Percentiles rank a stretch among this genome's conserved stretches.
These are phyloP conservation scores for Claviceps maximensis DNA, from an alignment of 2,329 filamentous ascomycete genomes.

Conservation along the genomic window DNA sequence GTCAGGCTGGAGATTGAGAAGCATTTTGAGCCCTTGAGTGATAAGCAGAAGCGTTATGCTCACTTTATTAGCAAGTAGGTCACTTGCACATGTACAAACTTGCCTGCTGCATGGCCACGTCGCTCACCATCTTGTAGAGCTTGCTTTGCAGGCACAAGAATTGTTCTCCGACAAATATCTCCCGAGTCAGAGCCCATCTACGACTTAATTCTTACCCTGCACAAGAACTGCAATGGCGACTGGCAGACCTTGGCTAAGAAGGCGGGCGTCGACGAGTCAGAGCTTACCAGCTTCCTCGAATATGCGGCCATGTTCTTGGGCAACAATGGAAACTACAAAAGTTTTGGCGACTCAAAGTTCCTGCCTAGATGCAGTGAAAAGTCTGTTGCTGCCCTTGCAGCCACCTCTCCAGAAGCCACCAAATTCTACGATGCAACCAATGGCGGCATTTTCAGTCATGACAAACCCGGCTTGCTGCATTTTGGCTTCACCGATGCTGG, in stretches of 20 bases:
- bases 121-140: slow-evolving; percentile 36
- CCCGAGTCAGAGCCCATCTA: slow-evolving; percentile 72
- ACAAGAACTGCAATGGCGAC: slow-evolving; percentile 53
- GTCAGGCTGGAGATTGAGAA: slow-evolving; percentile 83
- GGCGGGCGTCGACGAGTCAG: slow-evolving; percentile 48
- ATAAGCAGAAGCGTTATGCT: slow-evolving; percentile 77
- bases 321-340: slow-evolving; percentile 77
- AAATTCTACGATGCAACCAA: slow-evolving; percentile 54
- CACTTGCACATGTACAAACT: neutral
- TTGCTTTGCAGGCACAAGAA: slow-evolving; percentile 61
- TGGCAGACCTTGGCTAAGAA: slow-evolving; percentile 56
- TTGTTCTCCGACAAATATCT: slow-evolving; percentile 69
- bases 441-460: slow-evolving; percentile 58
- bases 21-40: slow-evolving; percentile 69
- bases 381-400: slow-evolving; percentile 51
- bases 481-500: slow-evolving; percentile 62
- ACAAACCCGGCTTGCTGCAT: slow-evolving; percentile 53
- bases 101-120: neutral
- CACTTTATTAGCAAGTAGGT: slow-evolving; percentile 72
- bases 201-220: slow-evolving; percentile 63
- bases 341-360: slow-evolving; percentile 76
- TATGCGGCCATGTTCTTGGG: slow-evolving; percentile 69
- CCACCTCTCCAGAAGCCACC: slow-evolving; percentile 45
- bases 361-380: slow-evolving; percentile 56
- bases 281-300: slow-evolving; percentile 57